Evolutionary conservation across 306 rosid species (phyloP), one percentile per base, ranked within the genome.

Genomic region (Oemleria cerasiformis): DNA sequence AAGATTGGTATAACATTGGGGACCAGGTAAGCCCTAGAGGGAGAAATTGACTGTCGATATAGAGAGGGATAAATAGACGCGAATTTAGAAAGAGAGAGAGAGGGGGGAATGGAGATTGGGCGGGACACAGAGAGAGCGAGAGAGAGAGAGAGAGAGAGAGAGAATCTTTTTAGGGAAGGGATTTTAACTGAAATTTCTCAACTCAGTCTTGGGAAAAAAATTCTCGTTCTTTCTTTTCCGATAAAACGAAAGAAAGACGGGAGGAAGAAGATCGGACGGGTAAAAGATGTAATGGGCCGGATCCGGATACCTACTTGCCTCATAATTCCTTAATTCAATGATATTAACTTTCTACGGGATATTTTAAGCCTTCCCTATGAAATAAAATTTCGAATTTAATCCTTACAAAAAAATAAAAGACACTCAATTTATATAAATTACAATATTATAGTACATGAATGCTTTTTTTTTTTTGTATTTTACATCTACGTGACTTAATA

Each of bases 221-320:
- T 47, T 47, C 82, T n/a, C 66, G 68, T 63, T 12, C 68, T 72
- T 79, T 81, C 86, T 68, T 74, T 76, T 60, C 82, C 78, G 78
- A 83, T 85, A 67, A 85, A 63, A 62, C 45, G 77, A 78, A 64
- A 34, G 40, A 63, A 43, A 53, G 20, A 34, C 74, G 25, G 76
- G 57, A 73, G 83, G 73, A 49, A 68, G 67, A 65, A 41, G 78
- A 67, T 34, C 69, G 76, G 72, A 54, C 88, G 86, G 86, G 87
- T 75, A 15, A 14, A 16, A 34, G 38, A 1, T 14, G 13, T 10
- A 10, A 10, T 45, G 88, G 77, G 56, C 76, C 79, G 78, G 84
- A 69, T 68, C 81, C 77, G 61, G 30, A 2, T 30, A 30, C 0
- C 36, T 30, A 1, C 36, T 30, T 30, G 36, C 36, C 36, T 30